Conservation (phyloP, 176 grass and related monocot species). For the Oryza glaberrima region DNA sequence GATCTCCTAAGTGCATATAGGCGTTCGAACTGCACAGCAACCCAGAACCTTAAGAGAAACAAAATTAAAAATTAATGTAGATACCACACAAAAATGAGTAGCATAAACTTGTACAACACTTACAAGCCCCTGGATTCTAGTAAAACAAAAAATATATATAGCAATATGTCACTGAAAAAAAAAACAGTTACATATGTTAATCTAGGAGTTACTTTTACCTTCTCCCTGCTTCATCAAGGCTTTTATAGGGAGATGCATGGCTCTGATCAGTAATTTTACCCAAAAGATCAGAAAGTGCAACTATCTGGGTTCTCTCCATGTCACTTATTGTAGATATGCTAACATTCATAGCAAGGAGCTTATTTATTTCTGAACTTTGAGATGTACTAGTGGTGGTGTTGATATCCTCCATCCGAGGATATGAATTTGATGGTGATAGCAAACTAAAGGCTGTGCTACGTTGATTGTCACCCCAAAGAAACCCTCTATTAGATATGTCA, state of each 20-base stretch:
- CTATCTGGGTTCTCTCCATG: constrained; percentile 69
- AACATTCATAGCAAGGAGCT: constrained; percentile 57
- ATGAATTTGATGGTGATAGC: constrained; percentile 54
- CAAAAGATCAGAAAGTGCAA: constrained; percentile 86
- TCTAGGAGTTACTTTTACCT: constrained; percentile 55
- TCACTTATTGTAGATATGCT: constrained; percentile 51
- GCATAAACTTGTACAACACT: constrained; percentile 22
- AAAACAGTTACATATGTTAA: constrained; percentile 18
- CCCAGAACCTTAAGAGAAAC: constrained; percentile 89
- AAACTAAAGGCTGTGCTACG: constrained; percentile 50
- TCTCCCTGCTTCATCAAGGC: constrained; percentile 84
- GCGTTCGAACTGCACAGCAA: constrained; percentile 80
- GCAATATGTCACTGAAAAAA: constrained; percentile 19
- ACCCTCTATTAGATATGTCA: constrained; percentile 56
- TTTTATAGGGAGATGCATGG: constrained; percentile 76
- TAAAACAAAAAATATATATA: constrained; percentile 2
- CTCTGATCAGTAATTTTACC: constrained; percentile 74
- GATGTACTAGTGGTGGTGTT: constrained; percentile 45
- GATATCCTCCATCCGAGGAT: constrained; percentile 42
- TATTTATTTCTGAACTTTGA: constrained; percentile 57
- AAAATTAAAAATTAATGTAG: constrained; percentile 49
- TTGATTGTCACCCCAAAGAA: constrained; percentile 75
- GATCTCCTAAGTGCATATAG: constrained; percentile 44
- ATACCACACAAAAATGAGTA: neutral
- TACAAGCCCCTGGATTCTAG: constrained; percentile 31